phyloP scores from a whole-genome alignment of 129 eudicot species.

The Helianthus annuus region HanXRQr2.0-SUNRISE NC_035433.2:84780361-84780860 shows the following conservation, averaged over 20 bases:
- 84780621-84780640: background rate
- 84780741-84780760: conserved; percentile 29
- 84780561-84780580: conserved; percentile 59
- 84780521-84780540: conserved; percentile 44
- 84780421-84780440: conserved; percentile 15
- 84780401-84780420: background rate
- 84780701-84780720: conserved; percentile 8
- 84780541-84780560: conserved; percentile 74
- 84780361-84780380: conserved; percentile 6
- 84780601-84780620: background rate
- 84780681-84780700: background rate
- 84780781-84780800: conserved; percentile 64
- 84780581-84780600: conserved; percentile 17
- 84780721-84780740: background rate
- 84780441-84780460: background rate
- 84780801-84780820: conserved; percentile 59
- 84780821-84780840: conserved; percentile 23
- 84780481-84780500: conserved; percentile 66
- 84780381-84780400: conserved; percentile 5
- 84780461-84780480: conserved; percentile 46
- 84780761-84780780: conserved; percentile 48
- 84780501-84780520: conserved; percentile 57
- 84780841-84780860: conserved; percentile 22
- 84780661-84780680: background rate
- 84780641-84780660: background rate